Evolutionary conservation across 768 basidiomycete species (phyloP).

Genomic region (Royoungia palumana): DNA sequence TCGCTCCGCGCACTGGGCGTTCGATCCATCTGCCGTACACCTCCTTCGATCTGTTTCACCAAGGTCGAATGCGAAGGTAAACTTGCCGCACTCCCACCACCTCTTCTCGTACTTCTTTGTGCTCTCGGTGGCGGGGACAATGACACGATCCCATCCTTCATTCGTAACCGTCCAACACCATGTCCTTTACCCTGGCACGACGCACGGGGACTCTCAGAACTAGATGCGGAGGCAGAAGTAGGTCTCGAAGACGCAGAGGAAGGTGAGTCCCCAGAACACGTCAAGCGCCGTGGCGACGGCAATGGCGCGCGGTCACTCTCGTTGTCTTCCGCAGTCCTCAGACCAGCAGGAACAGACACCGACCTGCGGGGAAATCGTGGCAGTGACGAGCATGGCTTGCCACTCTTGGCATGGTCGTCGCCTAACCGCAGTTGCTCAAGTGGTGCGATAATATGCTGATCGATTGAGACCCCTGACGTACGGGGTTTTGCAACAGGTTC

Average conservation of each 20-base stretch:
- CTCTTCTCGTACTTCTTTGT: slow-evolving; percentile 13
- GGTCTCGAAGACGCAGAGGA: slow-evolving; percentile 39
- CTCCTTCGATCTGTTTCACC: neutral
- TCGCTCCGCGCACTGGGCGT: slow-evolving; percentile 28
- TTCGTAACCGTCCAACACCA: slow-evolving; percentile 1
- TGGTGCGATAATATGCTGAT: slow-evolving; percentile 54
- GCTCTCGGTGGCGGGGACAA: slow-evolving; percentile 30
- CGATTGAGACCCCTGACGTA: slow-evolving; percentile 31
- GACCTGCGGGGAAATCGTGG: slow-evolving; percentile 18
- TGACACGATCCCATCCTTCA: slow-evolving; percentile 20
- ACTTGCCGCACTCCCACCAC: slow-evolving; percentile 4
- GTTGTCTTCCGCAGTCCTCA: slow-evolving; percentile 4
- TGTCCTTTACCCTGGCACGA: slow-evolving; percentile 28
- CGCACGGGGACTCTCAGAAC: slow-evolving; percentile 38
- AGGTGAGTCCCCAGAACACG: slow-evolving; percentile 20
- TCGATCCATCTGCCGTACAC: slow-evolving; percentile 19
- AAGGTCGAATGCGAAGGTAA: slow-evolving; percentile 9
- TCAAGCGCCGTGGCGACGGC: slow-evolving; percentile 11
- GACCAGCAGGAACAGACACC: slow-evolving; percentile 16
- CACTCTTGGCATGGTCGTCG: slow-evolving; percentile 16
- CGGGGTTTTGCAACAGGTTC: slow-evolving; percentile 38
- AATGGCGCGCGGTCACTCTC: slow-evolving; percentile 6
- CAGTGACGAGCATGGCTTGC: neutral
- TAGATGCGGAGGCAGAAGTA: slow-evolving; percentile 35
- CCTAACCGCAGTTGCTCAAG: slow-evolving; percentile 48